phyloP scores from a whole-genome alignment of 305 asterid species.

The Fraxinus floribunda region DNA sequence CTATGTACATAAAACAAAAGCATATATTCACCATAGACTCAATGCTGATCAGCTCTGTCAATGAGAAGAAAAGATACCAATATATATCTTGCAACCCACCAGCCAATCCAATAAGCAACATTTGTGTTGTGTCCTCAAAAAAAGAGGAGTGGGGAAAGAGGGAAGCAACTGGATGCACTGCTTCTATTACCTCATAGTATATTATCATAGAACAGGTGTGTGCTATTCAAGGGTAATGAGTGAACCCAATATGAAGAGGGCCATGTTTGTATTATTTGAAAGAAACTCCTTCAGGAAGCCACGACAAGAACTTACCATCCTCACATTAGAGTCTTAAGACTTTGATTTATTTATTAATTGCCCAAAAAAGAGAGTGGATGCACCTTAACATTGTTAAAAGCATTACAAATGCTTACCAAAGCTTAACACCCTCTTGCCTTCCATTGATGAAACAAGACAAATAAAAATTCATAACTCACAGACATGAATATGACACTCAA shows the following conservation, averaged over 20 bases:
- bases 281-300: neutral
- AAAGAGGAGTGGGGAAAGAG: neutral
- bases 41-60: neutral
- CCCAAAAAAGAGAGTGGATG: neutral
- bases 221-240: neutral
- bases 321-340: neutral
- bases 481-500: neutral
- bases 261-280: neutral
- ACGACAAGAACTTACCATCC: neutral
- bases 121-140: neutral
- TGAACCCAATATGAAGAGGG: neutral
- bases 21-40: neutral
- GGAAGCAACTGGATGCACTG: neutral
- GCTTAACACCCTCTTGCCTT: conserved; percentile 7
- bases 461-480: neutral
- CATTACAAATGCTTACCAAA: conserved; percentile 5
- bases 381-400: neutral
- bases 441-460: neutral
- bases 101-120: neutral
- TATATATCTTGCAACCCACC: neutral
- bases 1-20: neutral
- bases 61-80: neutral
- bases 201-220: neutral
- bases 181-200: neutral
- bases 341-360: neutral